Evolutionary conservation across 2,329 filamentous ascomycete genomes (phyloP).

Genomic region (Aspergillus terreus): DNA sequence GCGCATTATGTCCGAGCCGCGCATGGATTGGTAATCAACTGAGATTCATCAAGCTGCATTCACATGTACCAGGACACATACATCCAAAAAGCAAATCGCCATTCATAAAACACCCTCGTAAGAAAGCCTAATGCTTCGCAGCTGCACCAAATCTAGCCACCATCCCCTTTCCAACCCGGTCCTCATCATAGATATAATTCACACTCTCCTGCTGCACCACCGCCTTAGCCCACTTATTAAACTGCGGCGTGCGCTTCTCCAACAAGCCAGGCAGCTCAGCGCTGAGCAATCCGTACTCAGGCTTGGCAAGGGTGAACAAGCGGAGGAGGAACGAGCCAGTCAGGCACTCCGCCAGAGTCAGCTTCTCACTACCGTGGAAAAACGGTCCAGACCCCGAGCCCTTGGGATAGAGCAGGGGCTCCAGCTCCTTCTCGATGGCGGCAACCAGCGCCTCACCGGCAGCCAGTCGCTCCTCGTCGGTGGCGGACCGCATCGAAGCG

Average conservation of each 20-base stretch:
- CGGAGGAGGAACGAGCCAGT: conserved; percentile 60
- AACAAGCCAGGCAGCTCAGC: conserved; percentile 41
- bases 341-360: conserved; percentile 68
- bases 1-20: too few relatives aligned
- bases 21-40: background rate
- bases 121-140: background rate
- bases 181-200: conserved; percentile 55
- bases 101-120: background rate
- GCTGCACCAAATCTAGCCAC: background rate
- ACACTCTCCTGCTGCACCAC: conserved; percentile 64
- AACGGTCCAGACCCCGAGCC: conserved; percentile 48
- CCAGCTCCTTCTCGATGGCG: conserved; percentile 65
- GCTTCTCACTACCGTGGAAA: conserved; percentile 59
- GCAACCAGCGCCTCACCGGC: conserved; percentile 52
- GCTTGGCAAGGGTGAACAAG: conserved; percentile 52
- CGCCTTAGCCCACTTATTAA: conserved; percentile 63
- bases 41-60: too few relatives aligned
- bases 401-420: conserved; percentile 58
- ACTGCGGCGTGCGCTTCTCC: conserved; percentile 58
- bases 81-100: background rate
- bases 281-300: conserved; percentile 50
- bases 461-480: conserved; percentile 49
- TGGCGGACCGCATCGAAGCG: conserved; percentile 46
- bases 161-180: background rate
- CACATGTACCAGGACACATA: background rate